Base-by-base conservation (phyloP, 2,329 filamentous ascomycete species). In the Mariannaea elegans region DNA sequence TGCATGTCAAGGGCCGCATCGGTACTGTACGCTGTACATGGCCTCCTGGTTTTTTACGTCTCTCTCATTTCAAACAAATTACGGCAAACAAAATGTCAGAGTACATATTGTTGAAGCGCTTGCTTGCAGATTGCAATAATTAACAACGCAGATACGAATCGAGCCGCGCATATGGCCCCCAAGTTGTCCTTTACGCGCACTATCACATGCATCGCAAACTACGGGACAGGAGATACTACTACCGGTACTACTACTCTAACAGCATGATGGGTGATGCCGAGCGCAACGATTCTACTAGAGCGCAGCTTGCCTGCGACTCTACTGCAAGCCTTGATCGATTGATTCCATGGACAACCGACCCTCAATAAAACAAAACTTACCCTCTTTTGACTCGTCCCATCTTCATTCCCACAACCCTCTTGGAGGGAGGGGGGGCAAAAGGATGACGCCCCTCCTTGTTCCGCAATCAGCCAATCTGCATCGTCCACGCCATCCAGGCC, bases 401-500 rank as follows among this genome's bases (percentile, higher is more conserved):
- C 32, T 9, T 27, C 24, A 27, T 27, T 9, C 24, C 24, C 24
- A 27, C 44, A 32, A 2, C 16, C 29, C 23, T 36, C 32, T 36
- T 10, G 12, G 32, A 36, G 32, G 32, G 32, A 10, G 32, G 12
- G 14, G 6, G 13, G 32, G 32, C 32, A 36, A 14, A 36, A 14
- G 5, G 5, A 36, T 10, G 32, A 8, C 39, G 48, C 46, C 54
- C n/a, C 29, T 27, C 29, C 29, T 34, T 29, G 36, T 31, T 29
- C 47, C 56, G 56, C 48, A 24, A 38, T 50, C 59, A 57, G 55
- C 66, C 68, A 67, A 71, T 72, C 70, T 64, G 59, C 59, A 47
- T 62, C 65, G 57, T 68, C 71, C 71, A 72, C 71, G 71, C 71
- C 67, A 65, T 64, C 61, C 31, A 19, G 19, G 16, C 23, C 51